Percentiles rank a stretch among this genome's conserved stretches.
Conservation (phyloP, 305 asterid genomes). For the Solanum hybrid region DNA sequence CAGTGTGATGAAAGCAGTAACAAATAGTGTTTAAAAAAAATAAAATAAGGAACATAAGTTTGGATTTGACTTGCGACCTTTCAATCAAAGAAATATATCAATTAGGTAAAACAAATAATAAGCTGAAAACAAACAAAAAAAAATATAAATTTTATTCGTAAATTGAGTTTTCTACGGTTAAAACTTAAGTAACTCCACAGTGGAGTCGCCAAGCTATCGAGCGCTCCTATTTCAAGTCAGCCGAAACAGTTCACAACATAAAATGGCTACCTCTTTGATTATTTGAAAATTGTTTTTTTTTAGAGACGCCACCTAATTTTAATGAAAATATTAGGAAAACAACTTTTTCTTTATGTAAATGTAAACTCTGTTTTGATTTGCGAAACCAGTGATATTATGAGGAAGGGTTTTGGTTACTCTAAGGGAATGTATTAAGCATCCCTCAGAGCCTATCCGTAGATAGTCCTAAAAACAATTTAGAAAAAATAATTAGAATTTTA, state of each 20-base stretch:
- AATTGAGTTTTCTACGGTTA: not conserved
- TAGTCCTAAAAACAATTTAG: not conserved
- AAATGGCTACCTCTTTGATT: not conserved
- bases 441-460: not conserved
- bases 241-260: not conserved
- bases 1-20: not conserved
- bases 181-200: not conserved
- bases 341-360: too few relatives aligned
- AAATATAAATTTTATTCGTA: too few relatives aligned
- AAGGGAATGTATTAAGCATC: too few relatives aligned
- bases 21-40: not conserved
- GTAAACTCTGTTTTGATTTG: not conserved
- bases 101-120: too few relatives aligned
- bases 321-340: not conserved
- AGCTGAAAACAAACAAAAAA: not conserved
- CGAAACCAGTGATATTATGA: not conserved
- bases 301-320: not conserved
- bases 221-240: not conserved
- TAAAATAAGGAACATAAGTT: not conserved
- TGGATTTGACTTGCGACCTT: not conserved
- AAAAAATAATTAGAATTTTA: not conserved
- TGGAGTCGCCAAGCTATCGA: not conserved
- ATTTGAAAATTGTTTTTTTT: not conserved
- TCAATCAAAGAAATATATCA: not conserved
- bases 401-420: not conserved